phyloP scores from a whole-genome alignment of 352 stramenopile genomes.

The Pythium volutum region DNA sequence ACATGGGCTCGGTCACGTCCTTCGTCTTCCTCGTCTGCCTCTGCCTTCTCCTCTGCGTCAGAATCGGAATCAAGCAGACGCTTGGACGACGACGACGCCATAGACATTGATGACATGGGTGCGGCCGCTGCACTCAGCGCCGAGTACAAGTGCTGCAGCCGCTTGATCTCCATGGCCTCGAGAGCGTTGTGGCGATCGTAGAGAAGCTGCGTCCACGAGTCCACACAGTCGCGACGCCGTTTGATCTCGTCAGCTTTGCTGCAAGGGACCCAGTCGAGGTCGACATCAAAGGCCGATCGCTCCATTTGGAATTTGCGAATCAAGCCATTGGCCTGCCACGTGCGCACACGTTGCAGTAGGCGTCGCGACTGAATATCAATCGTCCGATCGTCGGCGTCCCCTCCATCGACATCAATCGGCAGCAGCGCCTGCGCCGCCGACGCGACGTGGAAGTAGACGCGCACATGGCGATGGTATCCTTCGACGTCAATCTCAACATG shows the following conservation, averaged over 20 bases:
- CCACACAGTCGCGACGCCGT: constrained; percentile 21
- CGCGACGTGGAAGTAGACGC: constrained; percentile 56
- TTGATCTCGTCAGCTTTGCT: background rate
- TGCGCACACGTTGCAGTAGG: constrained; percentile 50
- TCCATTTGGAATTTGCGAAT: constrained; percentile 60
- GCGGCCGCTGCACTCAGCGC: constrained; percentile 31
- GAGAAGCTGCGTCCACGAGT: constrained; percentile 38
- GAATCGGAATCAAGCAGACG: background rate
- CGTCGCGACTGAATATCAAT: constrained; percentile 37
- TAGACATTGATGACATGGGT: background rate
- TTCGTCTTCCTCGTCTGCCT: constrained; percentile 19
- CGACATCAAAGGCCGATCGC: constrained; percentile 45
- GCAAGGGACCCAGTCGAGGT: constrained; percentile 32
- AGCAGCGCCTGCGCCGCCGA: constrained; percentile 32
- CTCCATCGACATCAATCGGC: background rate
- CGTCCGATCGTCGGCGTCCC: background rate
- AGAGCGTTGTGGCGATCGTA: constrained; percentile 60
- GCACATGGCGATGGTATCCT: constrained; percentile 55
- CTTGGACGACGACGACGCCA: background rate
- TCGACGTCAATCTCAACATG: constrained; percentile 46
- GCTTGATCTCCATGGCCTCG: constrained; percentile 52
- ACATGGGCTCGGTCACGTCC: background rate
- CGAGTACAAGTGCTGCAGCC: constrained; percentile 54
- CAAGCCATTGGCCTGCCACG: constrained; percentile 46
- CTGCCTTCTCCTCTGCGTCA: constrained; percentile 19